Conservation (phyloP, 164 flowering plant genomes). For the Aristolochia fimbriata region DNA sequence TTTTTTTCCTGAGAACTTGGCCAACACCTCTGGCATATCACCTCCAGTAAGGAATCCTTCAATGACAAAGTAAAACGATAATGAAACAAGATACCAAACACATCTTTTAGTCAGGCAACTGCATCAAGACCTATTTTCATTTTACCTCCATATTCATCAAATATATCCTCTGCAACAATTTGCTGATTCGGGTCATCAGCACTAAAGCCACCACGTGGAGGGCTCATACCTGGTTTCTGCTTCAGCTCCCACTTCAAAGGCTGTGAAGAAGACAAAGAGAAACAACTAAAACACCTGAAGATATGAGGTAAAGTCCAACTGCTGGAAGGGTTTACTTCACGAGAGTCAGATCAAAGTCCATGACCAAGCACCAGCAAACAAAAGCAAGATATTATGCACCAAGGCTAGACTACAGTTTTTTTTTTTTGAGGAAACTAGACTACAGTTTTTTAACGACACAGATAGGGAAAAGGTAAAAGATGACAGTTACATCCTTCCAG, state of each 20-base stretch:
- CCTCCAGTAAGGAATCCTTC: constrained; percentile 73
- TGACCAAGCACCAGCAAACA: too few species aligned
- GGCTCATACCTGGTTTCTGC: constrained; percentile 92
- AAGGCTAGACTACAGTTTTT: too few species aligned
- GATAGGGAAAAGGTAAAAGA: too few species aligned
- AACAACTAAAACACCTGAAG: not conserved
- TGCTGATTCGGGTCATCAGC: constrained; percentile 97
- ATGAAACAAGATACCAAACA: not conserved
- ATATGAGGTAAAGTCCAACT: not conserved
- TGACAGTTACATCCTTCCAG: too few species aligned
- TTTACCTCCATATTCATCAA: constrained; percentile 96
- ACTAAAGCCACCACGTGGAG: constrained; percentile 91
- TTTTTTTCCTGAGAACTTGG: constrained; percentile 37
- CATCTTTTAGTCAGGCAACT: not conserved
- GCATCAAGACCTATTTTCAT: not conserved
- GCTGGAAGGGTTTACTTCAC: not conserved
- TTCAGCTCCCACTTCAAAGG: constrained; percentile 97
- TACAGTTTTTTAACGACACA: too few species aligned
- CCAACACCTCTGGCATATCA: constrained; percentile 53
- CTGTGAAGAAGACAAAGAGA: constrained; percentile 23
- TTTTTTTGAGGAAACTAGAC: too few species aligned
- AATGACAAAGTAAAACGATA: not conserved
- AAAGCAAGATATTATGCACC: too few species aligned
- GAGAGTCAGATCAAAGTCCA: too few species aligned
- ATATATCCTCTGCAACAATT: constrained; percentile 94